Evolutionary conservation across 1,139 yeast species (phyloP).

Genomic region (Debaryomyces fabryi): DNA sequence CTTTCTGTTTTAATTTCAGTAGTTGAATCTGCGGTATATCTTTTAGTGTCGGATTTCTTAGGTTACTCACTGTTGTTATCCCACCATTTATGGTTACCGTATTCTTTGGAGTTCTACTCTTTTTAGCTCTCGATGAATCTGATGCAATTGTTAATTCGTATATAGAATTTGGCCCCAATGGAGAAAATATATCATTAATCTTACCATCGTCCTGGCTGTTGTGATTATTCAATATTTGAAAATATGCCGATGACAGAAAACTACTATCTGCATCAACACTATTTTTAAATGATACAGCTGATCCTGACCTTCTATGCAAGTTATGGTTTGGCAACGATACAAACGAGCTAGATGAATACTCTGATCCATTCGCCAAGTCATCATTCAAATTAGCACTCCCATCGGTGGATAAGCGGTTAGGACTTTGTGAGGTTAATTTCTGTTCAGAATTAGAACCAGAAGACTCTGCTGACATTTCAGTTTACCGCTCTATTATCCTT

Average conservation of each 20-base stretch:
- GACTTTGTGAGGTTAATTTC: background rate
- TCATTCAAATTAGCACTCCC: slow-evolving; percentile 41
- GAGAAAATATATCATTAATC: slow-evolving; percentile 41
- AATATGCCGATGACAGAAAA: slow-evolving; percentile 35
- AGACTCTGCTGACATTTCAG: slow-evolving; percentile 5
- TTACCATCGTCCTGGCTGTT: slow-evolving; percentile 21
- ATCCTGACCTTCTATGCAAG: slow-evolving; percentile 14
- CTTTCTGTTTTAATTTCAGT: slow-evolving; percentile 55
- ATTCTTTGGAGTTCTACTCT: slow-evolving; percentile 33
- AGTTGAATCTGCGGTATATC: slow-evolving; percentile 87
- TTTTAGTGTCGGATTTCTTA: slow-evolving; percentile 69
- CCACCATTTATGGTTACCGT: slow-evolving; percentile 49
- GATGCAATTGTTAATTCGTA: slow-evolving; percentile 69
- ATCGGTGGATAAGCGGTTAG: slow-evolving; percentile 26
- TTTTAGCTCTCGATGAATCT: slow-evolving; percentile 46
- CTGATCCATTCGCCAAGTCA: slow-evolving; percentile 38
- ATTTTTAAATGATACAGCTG: slow-evolving; percentile 29
- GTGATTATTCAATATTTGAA: slow-evolving; percentile 27
- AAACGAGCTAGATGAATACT: slow-evolving; percentile 23
- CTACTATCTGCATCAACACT: slow-evolving; percentile 44
- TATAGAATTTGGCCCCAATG: slow-evolving; percentile 78
- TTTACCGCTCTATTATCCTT: background rate
- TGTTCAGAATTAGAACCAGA: slow-evolving; percentile 10
- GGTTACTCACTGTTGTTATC: slow-evolving; percentile 40
- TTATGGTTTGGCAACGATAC: slow-evolving; percentile 16